These are phyloP conservation scores for Triticum monococcum DNA, from an alignment of 176 grass and related monocot genomes.

Conservation along the genomic window DNA sequence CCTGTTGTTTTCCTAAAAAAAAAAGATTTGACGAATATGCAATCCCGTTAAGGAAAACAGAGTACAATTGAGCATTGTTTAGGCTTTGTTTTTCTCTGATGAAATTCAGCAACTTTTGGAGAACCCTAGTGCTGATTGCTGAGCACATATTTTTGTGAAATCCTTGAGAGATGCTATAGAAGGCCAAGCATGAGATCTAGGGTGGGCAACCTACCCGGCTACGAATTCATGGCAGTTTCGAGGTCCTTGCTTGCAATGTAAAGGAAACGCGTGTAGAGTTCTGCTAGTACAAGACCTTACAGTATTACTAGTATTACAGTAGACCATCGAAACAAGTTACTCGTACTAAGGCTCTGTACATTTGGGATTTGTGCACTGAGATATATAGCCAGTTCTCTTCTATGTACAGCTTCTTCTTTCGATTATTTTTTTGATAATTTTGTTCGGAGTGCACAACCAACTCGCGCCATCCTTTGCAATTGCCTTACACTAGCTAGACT, in stretches of 20 bases:
- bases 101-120: too few species aligned
- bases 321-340: background rate
- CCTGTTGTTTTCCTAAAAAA: too few species aligned
- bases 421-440: background rate
- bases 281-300: background rate
- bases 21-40: too few species aligned
- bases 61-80: too few species aligned
- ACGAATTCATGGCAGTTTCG: background rate
- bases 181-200: background rate
- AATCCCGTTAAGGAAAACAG: too few species aligned
- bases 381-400: background rate
- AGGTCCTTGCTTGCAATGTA: background rate
- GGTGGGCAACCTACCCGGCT: background rate
- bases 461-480: background rate
- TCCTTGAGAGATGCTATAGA: too few species aligned
- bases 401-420: background rate
- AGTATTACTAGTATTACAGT: too few species aligned
- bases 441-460: background rate
- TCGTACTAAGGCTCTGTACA: background rate
- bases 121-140: too few species aligned
- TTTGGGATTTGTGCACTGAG: background rate
- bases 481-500: constrained; percentile 15
- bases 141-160: too few species aligned
- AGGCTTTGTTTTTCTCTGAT: too few species aligned
- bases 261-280: background rate